Evolutionary conservation across 306 rosid species (phyloP).

Genomic region (Vigna radiata): DNA sequence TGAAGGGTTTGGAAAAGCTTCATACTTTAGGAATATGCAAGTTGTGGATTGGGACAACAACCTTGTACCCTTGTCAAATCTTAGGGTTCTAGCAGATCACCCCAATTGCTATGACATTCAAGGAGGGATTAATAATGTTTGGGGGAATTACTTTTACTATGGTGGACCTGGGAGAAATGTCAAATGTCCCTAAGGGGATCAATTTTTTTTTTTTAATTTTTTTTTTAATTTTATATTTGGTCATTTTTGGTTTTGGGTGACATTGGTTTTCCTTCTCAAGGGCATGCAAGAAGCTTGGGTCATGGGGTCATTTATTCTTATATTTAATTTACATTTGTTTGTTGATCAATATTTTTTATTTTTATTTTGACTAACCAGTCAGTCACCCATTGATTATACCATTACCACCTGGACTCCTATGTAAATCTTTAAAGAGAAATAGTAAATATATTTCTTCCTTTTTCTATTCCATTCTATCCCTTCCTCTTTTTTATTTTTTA

Average conservation of each 20-base stretch:
- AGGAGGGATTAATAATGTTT: constrained; percentile 84
- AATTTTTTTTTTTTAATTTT: not conserved
- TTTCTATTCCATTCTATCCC: not conserved
- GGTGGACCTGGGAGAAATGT: constrained; percentile 98
- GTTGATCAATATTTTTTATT: constrained; percentile 34
- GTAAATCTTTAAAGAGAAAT: constrained; percentile 66
- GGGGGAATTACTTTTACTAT: constrained; percentile 96
- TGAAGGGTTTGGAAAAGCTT: constrained; percentile 90
- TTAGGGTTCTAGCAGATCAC: constrained; percentile 88
- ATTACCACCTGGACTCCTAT: constrained; percentile 51
- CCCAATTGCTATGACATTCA: constrained; percentile 93
- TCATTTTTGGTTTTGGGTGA: constrained; percentile 67
- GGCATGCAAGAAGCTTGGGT: constrained; percentile 56
- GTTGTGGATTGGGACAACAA: constrained; percentile 95
- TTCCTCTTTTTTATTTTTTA: not conserved
- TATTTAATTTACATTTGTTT: constrained; percentile 55
- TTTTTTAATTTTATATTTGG: not conserved
- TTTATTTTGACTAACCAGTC: constrained; percentile 49
- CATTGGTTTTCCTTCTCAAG: constrained; percentile 54
- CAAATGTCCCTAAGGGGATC: constrained; percentile 72
- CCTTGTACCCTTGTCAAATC: constrained; percentile 74
- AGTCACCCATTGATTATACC: constrained; percentile 64
- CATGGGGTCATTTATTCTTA: constrained; percentile 54
- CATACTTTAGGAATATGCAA: constrained; percentile 82
- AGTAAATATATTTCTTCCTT: constrained; percentile 67